phyloP scores from a whole-genome alignment of 2,329 filamentous ascomycete species.

The Penicillium hesseltinei region DNA sequence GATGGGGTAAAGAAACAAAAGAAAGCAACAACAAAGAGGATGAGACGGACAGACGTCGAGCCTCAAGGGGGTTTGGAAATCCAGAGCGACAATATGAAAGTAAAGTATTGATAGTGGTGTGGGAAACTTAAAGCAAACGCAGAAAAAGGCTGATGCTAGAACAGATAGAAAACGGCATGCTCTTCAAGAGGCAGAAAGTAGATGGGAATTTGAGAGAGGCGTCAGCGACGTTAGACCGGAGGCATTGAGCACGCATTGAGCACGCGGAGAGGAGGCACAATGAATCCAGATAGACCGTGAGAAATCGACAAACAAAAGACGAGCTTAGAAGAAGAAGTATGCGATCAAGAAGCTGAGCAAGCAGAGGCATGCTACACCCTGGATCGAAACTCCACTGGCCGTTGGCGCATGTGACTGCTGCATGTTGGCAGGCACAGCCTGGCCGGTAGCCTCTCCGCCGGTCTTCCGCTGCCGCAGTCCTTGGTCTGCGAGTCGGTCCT shows the following conservation, averaged over 20 bases:
- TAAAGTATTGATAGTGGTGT: constrained; percentile 21
- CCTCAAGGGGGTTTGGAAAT: constrained; percentile 1
- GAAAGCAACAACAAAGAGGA: constrained; percentile 9
- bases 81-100: constrained; percentile 6
- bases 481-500: constrained; percentile 61
- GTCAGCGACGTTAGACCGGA: constrained; percentile 27
- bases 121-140: constrained; percentile 16
- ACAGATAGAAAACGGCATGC: constrained; percentile 24
- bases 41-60: neutral
- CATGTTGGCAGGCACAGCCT: constrained; percentile 49
- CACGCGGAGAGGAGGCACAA: constrained; percentile 15
- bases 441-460: constrained; percentile 52
- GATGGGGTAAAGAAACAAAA: constrained; percentile 12
- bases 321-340: constrained; percentile 84
- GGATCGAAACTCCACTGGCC: constrained; percentile 76
- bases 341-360: constrained; percentile 89
- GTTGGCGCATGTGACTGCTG: constrained; percentile 57
- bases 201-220: constrained; percentile 23
- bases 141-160: constrained; percentile 29
- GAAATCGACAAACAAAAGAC: constrained; percentile 11
- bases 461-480: constrained; percentile 78
- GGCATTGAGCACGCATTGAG: constrained; percentile 21
- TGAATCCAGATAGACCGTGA: constrained; percentile 6
- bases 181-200: constrained; percentile 27
- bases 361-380: constrained; percentile 79